Conservation (phyloP, 78 protist genomes). For the Pigoraptor vietnamica region DNA sequence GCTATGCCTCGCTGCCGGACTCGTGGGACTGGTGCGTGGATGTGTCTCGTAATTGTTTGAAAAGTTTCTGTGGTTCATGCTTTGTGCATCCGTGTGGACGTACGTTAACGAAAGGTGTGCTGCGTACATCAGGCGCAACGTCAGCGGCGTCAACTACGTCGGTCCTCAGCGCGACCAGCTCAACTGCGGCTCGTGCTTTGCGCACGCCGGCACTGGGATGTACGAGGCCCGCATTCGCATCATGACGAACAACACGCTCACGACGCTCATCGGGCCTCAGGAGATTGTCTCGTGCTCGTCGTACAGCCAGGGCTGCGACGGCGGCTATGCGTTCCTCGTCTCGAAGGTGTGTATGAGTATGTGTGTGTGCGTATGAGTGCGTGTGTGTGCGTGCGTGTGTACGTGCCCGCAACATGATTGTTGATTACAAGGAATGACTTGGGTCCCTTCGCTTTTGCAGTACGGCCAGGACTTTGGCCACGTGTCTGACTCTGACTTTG, state of each 20-base stretch:
- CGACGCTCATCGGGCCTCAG: not conserved
- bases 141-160: not conserved
- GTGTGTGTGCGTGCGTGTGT: too few relatives aligned
- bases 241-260: too few relatives aligned
- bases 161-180: not conserved
- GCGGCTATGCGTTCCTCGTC: not conserved
- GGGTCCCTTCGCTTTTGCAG: not conserved
- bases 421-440: not conserved
- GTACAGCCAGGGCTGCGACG: constrained; percentile 6
- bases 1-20: not conserved
- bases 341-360: not conserved
- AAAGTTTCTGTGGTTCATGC: not conserved
- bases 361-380: too few relatives aligned
- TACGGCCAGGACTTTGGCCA: not conserved
- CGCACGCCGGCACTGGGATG: too few relatives aligned
- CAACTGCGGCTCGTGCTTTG: not conserved
- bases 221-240: too few relatives aligned
- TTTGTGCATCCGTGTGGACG: not conserved
- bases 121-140: not conserved
- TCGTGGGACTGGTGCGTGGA: not conserved
- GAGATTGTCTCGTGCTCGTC: not conserved
- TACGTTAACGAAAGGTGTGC: too few relatives aligned
- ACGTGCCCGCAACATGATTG: not conserved
- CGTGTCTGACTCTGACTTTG: not conserved
- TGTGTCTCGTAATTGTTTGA: not conserved